Conservation (phyloP, 352 stramenopile species). For the Aphanomyces cochlioides region DNA sequence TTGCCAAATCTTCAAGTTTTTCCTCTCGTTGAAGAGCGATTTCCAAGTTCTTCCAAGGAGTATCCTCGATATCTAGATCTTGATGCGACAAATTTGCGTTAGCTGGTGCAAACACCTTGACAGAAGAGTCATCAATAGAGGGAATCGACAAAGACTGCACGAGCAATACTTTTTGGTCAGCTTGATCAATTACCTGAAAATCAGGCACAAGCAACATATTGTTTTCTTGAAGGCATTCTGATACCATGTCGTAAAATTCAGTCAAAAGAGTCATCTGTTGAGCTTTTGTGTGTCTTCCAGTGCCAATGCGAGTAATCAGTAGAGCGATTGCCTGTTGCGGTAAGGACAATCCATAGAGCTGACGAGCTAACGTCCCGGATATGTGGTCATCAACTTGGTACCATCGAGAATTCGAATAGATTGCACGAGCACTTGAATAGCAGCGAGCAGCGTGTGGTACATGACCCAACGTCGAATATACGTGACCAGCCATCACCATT, state of each 20-base stretch:
- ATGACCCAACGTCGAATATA: slow-evolving; percentile 73
- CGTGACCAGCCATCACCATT: slow-evolving; percentile 86
- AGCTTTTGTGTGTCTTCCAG: slow-evolving; percentile 71
- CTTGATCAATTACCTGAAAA: slow-evolving; percentile 18
- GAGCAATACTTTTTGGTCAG: slow-evolving; percentile 45
- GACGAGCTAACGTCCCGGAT: slow-evolving; percentile 79
- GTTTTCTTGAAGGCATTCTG: slow-evolving; percentile 21
- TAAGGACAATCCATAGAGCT: slow-evolving; percentile 70
- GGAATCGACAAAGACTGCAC: slow-evolving; percentile 74
- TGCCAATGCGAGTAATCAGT: slow-evolving; percentile 82
- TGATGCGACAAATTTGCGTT: slow-evolving; percentile 62
- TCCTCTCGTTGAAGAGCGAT: slow-evolving; percentile 59
- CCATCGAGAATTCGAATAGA: slow-evolving; percentile 81
- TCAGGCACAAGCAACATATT: not conserved
- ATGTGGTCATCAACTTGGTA: slow-evolving; percentile 87
- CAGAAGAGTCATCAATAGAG: slow-evolving; percentile 77
- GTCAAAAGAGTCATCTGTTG: slow-evolving; percentile 80
- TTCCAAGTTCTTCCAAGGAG: slow-evolving; percentile 60
- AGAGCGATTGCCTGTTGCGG: slow-evolving; percentile 80
- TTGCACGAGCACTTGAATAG: slow-evolving; percentile 64
- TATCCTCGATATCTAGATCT: slow-evolving; percentile 56
- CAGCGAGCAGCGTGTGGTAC: slow-evolving; percentile 74
- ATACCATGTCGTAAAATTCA: slow-evolving; percentile 49
- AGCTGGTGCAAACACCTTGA: slow-evolving; percentile 58
- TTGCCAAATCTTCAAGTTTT: slow-evolving; percentile 55